Percentiles rank a stretch among this genome's conserved stretches.
These are phyloP conservation scores for Torulaspora maleeae DNA, from an alignment of 805 yeast species.

Conservation along the genomic window DNA sequence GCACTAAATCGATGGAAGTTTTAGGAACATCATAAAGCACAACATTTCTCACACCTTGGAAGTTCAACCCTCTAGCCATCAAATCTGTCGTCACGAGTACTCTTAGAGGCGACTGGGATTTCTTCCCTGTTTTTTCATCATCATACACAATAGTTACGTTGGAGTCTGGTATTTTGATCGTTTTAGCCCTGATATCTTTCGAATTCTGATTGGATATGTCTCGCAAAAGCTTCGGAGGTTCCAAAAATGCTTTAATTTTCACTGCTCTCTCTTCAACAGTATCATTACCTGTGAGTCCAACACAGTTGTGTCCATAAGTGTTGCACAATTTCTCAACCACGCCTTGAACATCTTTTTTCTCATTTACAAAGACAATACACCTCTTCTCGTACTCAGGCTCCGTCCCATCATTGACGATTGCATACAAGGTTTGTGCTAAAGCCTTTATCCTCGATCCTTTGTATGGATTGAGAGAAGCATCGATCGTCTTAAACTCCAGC, in stretches of 20 bases:
- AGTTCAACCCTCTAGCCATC: conserved; percentile 85
- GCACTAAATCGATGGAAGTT: conserved; percentile 79
- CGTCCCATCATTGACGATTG: conserved; percentile 77
- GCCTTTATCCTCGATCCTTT: conserved; percentile 81
- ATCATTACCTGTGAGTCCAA: conserved; percentile 65
- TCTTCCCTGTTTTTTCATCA: background rate
- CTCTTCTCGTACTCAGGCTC: conserved; percentile 74
- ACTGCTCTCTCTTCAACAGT: conserved; percentile 52
- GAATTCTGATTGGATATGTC: conserved; percentile 16
- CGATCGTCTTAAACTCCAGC: conserved; percentile 67
- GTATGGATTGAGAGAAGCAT: conserved; percentile 73
- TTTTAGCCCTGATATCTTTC: conserved; percentile 3
- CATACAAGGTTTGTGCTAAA: conserved; percentile 80
- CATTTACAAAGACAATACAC: conserved; percentile 79
- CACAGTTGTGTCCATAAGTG: conserved; percentile 53
- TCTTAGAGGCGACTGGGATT: conserved; percentile 39
- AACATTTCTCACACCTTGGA: conserved; percentile 74
- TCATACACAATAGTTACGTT: conserved; percentile 30
- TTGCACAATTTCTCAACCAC: conserved; percentile 51
- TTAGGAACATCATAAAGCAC: conserved; percentile 81
- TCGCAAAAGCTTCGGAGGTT: conserved; percentile 48
- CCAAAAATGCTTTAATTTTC: conserved; percentile 58
- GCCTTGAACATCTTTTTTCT: conserved; percentile 55
- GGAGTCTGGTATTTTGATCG: conserved; percentile 33
- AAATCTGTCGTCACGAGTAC: conserved; percentile 85